phyloP scores from a whole-genome alignment of 768 basidiomycete genomes.

The Trametopsis cervina region DNA sequence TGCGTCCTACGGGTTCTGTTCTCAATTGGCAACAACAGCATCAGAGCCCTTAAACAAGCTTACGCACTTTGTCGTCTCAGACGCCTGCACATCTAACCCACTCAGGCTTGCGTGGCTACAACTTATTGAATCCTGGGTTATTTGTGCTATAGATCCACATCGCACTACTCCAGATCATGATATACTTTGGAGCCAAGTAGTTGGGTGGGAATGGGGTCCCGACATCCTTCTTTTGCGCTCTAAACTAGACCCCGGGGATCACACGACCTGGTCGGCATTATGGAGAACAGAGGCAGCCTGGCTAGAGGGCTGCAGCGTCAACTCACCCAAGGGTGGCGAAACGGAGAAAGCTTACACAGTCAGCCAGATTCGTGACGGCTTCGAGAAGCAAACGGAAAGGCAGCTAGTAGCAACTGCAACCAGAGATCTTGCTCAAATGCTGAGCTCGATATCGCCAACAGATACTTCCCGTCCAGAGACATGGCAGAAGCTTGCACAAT shows the following conservation, averaged over 20 bases:
- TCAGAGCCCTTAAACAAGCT: constrained; percentile 47
- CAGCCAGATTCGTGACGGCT: constrained; percentile 30
- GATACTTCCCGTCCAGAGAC: constrained; percentile 1
- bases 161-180: constrained; percentile 80
- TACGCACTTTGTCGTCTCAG: constrained; percentile 37
- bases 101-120: constrained; percentile 47
- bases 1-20: constrained; percentile 73
- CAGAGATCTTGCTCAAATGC: constrained; percentile 11
- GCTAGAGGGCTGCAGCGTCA: constrained; percentile 72
- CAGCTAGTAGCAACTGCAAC: constrained; percentile 19
- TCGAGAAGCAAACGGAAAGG: constrained; percentile 28
- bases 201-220: constrained; percentile 69
- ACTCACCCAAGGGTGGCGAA: constrained; percentile 61
- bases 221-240: constrained; percentile 39
- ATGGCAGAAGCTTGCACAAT: constrained; percentile 24
- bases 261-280: constrained; percentile 28
- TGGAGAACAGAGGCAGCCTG: constrained; percentile 58
- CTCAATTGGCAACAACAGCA: constrained; percentile 62
- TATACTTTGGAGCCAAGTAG: constrained; percentile 82
- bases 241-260: constrained; percentile 26
- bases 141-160: constrained; percentile 89
- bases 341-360: constrained; percentile 43
- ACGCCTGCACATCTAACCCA: constrained; percentile 25
- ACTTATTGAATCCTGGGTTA: constrained; percentile 65
- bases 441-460: constrained; percentile 7